These are phyloP conservation scores for Geum urbanum DNA, from an alignment of 306 rosid species.

Conservation along the genomic window DNA sequence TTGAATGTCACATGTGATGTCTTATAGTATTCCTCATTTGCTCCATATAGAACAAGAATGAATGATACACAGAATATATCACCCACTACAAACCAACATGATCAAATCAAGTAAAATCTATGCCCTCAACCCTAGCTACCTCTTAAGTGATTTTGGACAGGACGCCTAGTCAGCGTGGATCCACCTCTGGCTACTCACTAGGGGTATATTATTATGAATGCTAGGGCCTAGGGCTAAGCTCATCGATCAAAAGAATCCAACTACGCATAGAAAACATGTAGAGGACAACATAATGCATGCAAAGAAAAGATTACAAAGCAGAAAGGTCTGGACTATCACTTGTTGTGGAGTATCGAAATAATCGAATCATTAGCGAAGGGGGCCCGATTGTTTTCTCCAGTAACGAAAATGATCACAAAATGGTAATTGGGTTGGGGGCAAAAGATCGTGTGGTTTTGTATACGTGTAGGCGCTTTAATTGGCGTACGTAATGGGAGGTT, in stretches of 20 bases:
- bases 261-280: constrained; percentile 23
- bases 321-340: constrained; percentile 31
- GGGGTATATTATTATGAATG: constrained; percentile 27
- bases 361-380: constrained; percentile 29
- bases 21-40: background rate
- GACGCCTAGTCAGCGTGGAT: constrained; percentile 14
- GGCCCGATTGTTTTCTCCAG: background rate
- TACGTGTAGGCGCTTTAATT: constrained; percentile 17
- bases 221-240: constrained; percentile 3
- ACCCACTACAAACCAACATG: background rate
- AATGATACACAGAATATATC: background rate
- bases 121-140: background rate
- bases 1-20: constrained; percentile 3
- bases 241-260: constrained; percentile 7
- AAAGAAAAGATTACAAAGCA: constrained; percentile 36
- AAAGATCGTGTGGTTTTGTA: constrained; percentile 12
- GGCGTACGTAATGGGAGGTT: constrained; percentile 32
- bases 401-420: constrained; percentile 6
- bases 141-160: constrained; percentile 5
- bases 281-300: constrained; percentile 45
- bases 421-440: constrained; percentile 23
- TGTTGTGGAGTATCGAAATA: constrained; percentile 31
- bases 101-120: background rate
- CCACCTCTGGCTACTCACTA: constrained; percentile 23
- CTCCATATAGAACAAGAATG: constrained; percentile 1